Conservation (phyloP, 2,329 filamentous ascomycete species). For the Penicillium polonicum region DNA sequence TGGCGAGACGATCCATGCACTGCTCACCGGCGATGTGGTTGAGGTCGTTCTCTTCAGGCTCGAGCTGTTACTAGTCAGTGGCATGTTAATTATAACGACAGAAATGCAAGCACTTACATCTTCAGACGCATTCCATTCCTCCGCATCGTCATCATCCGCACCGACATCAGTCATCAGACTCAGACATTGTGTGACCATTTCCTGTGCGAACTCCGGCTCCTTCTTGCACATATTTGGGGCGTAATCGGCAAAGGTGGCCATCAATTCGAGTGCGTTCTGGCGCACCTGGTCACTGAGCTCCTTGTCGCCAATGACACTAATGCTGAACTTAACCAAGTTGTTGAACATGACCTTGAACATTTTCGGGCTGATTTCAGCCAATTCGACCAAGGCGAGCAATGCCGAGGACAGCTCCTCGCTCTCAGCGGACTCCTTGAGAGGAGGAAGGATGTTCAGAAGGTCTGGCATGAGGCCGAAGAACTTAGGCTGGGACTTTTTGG, state of each 20-base stretch:
- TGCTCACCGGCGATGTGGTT: constrained; percentile 98
- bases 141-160: constrained; percentile 87
- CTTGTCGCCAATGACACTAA: constrained; percentile 94
- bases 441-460: constrained; percentile 89
- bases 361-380: constrained; percentile 90
- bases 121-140: constrained; percentile 89
- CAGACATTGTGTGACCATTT: constrained; percentile 98
- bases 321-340: constrained; percentile 86
- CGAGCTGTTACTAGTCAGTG: constrained; percentile 58
- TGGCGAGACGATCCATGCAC: constrained; percentile 95
- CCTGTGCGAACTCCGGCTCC: constrained; percentile 82
- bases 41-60: constrained; percentile 91
- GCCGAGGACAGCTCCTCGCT: constrained; percentile 89
- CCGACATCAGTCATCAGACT: constrained; percentile 98
- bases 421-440: constrained; percentile 86
- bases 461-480: constrained; percentile 86
- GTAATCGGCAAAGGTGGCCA: constrained; percentile 97
- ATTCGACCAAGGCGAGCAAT: constrained; percentile 84
- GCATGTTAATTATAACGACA: constrained; percentile 14
- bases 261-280: constrained; percentile 92
- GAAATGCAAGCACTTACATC: constrained; percentile 60
- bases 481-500: constrained; percentile 82
- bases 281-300: constrained; percentile 85
- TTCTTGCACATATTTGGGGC: constrained; percentile 93
- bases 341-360: constrained; percentile 98